A percentile compares a stretch with the other conserved stretches of the same genome.
Conservation (phyloP, 2,329 filamentous ascomycete genomes). For the Elsinoe fawcettii region DNA sequence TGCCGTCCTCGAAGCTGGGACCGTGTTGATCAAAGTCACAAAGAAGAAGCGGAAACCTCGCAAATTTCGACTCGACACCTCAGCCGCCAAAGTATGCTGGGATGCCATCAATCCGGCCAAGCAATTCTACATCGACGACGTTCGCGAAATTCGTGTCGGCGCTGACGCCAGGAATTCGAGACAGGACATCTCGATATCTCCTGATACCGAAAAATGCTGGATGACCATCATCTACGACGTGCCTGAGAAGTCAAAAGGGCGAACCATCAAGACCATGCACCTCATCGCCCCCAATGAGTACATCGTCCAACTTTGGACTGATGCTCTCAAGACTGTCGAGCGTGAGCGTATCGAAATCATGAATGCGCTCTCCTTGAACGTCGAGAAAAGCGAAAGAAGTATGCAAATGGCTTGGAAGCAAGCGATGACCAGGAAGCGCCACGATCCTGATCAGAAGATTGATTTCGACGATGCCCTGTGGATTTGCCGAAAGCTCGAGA, state of each 20-base stretch:
- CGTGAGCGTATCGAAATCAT: slow-evolving; percentile 84
- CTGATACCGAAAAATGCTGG: slow-evolving; percentile 63
- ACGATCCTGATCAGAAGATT: slow-evolving; percentile 58
- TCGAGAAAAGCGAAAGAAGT: slow-evolving; percentile 68
- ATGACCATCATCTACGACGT: slow-evolving; percentile 85
- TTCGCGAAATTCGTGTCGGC: slow-evolving; percentile 79
- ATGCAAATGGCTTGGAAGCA: slow-evolving; percentile 63
- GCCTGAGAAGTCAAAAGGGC: slow-evolving; percentile 66
- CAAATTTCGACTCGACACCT: slow-evolving; percentile 69
- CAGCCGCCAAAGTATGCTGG: slow-evolving; percentile 83
- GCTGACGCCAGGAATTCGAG: slow-evolving; percentile 82
- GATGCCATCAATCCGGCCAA: slow-evolving; percentile 71
- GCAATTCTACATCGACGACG: slow-evolving; percentile 88
- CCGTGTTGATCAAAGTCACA: slow-evolving; percentile 70
- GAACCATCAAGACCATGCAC: slow-evolving; percentile 69
- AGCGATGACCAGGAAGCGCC: slow-evolving; percentile 65
- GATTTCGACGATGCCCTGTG: slow-evolving; percentile 71
- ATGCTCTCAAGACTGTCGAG: slow-evolving; percentile 73
- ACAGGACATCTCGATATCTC: slow-evolving; percentile 67
- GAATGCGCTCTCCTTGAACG: slow-evolving; percentile 70
- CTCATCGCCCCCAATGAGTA: slow-evolving; percentile 69
- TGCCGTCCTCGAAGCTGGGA: slow-evolving; percentile 68
- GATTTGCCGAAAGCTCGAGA: slow-evolving; percentile 82
- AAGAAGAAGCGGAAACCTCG: slow-evolving; percentile 71
- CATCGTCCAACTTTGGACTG: slow-evolving; percentile 71